phyloP scores from a whole-genome alignment of 2,329 filamentous ascomycete genomes.

The Sclerotinia subarctica region DNA sequence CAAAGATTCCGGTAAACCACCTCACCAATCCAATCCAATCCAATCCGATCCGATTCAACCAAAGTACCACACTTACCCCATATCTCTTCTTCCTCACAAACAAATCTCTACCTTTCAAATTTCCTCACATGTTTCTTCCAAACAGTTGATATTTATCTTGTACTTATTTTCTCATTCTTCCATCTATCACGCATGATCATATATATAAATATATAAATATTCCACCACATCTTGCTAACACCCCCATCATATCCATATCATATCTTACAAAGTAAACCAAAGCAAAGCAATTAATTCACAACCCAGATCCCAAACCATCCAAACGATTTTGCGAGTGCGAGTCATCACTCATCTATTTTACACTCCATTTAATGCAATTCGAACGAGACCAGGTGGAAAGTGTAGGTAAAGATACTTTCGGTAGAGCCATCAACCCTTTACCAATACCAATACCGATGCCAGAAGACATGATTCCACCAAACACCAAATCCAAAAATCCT shows the following conservation, averaged over 20 bases:
- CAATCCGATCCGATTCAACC: too few relatives aligned
- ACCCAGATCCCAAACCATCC: neutral
- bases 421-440: neutral
- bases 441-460: constrained; percentile 4
- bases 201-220: neutral
- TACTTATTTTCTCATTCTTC: neutral
- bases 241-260: neutral
- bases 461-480: constrained; percentile 10
- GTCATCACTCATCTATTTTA: neutral
- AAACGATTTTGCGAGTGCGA: neutral
- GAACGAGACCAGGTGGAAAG: neutral
- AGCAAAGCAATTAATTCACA: neutral
- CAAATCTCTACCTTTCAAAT: too few relatives aligned
- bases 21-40: too few relatives aligned
- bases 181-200: neutral
- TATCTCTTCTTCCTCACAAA: too few relatives aligned
- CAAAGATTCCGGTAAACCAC: too few relatives aligned
- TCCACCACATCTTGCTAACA: neutral
- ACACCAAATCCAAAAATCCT: constrained; percentile 1
- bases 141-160: too few relatives aligned
- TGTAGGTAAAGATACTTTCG: neutral
- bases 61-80: too few relatives aligned
- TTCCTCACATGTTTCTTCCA: too few relatives aligned
- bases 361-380: neutral
- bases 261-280: neutral